phyloP scores from a whole-genome alignment of 2,329 filamentous ascomycete species.

The Calonectria leucothoes region DNA sequence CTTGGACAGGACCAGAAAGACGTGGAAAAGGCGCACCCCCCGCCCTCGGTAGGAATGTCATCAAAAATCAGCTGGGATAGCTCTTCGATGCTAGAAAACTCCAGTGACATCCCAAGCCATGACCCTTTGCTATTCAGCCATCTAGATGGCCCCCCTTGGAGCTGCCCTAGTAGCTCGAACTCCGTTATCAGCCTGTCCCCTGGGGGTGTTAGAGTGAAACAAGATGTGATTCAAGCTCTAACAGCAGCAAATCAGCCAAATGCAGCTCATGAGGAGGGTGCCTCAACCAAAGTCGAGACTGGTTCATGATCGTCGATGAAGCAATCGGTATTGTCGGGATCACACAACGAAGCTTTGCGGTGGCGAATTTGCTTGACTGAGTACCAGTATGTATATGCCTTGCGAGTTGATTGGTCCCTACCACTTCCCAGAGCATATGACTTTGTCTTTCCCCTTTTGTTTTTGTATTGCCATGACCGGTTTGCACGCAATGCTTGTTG shows the following conservation, averaged over 20 bases:
- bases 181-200: neutral
- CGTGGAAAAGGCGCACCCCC: slow-evolving; percentile 16
- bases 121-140: neutral
- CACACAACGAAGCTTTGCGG: neutral
- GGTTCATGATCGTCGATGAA: neutral
- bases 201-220: neutral
- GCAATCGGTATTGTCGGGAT: neutral
- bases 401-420: neutral
- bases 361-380: neutral
- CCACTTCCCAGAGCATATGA: neutral
- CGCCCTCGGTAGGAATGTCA: neutral
- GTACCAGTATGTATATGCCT: neutral
- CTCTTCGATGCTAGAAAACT: neutral
- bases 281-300: neutral
- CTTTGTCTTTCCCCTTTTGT: neutral
- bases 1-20: slow-evolving; percentile 1
- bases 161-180: neutral
- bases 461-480: neutral
- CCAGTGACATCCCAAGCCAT: neutral
- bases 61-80: neutral
- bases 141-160: neutral
- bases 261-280: neutral
- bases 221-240: neutral
- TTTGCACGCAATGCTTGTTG: neutral
- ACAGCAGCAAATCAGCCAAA: no score